Conservation (phyloP, 768 basidiomycete genomes). For the Lepiota brunneoincarnata region DNA sequence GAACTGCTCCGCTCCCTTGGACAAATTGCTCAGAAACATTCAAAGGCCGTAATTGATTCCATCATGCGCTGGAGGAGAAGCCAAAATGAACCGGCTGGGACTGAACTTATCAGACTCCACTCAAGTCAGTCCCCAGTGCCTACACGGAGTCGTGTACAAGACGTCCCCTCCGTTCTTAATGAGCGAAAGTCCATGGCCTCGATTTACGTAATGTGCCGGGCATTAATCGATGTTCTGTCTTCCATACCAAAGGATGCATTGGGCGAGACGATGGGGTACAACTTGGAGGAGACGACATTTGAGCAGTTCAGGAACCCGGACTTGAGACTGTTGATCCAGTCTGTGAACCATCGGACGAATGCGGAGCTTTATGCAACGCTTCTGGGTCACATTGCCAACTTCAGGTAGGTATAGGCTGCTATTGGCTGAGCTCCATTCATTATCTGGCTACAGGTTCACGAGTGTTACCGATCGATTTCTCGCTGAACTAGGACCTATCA, state of each 20-base stretch:
- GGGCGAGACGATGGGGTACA: conserved; percentile 74
- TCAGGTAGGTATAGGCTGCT: conserved; percentile 52
- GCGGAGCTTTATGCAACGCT: conserved; percentile 81
- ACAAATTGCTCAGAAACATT: conserved; percentile 80
- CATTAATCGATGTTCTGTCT: conserved; percentile 74
- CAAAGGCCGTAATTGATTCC: conserved; percentile 82
- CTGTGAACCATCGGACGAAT: conserved; percentile 76
- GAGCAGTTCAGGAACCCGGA: conserved; percentile 78
- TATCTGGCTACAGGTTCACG: conserved; percentile 56
- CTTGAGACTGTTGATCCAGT: conserved; percentile 59
- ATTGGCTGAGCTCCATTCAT: neutral
- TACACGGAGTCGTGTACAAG: conserved; percentile 39
- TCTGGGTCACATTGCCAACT: conserved; percentile 78
- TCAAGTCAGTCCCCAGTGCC: conserved; percentile 33
- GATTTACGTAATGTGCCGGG: conserved; percentile 88
- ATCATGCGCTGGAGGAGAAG: conserved; percentile 84
- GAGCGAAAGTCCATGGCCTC: conserved; percentile 81
- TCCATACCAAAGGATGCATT: conserved; percentile 73
- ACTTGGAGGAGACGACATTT: conserved; percentile 85
- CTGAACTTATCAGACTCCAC: conserved; percentile 53
- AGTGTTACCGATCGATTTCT: conserved; percentile 93
- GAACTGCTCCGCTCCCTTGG: conserved; percentile 82
- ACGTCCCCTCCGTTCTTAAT: conserved; percentile 49
- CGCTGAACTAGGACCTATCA: conserved; percentile 71
- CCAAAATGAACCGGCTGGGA: conserved; percentile 60